Conservation (phyloP, 805 yeast genomes). For the Nakazawaea ernobii region DNA sequence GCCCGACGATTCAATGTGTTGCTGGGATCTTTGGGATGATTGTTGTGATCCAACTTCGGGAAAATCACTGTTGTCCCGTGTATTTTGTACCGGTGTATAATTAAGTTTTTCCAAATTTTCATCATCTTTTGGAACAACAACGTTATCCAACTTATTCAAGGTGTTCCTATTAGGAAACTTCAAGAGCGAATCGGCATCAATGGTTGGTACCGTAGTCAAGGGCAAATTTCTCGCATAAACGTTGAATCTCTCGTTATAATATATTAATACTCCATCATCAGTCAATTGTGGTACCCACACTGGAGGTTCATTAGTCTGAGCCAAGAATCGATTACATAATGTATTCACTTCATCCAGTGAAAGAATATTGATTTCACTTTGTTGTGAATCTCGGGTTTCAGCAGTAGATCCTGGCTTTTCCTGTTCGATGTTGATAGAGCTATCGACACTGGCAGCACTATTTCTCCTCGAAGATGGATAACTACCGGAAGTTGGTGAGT, state of each 20-base stretch:
- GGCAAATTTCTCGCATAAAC: slow-evolving; percentile 58
- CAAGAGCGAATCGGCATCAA: slow-evolving; percentile 7
- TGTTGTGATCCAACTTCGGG: not conserved
- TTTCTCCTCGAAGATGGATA: slow-evolving; percentile 31
- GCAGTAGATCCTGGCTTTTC: slow-evolving; percentile 6
- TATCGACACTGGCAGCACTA: slow-evolving; percentile 35
- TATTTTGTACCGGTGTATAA: not conserved
- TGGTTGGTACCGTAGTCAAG: slow-evolving; percentile 25
- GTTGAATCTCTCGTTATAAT: slow-evolving; percentile 55
- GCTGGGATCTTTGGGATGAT: not conserved
- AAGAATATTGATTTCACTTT: slow-evolving; percentile 13
- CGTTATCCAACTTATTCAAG: slow-evolving; percentile 4
- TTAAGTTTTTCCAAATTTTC: slow-evolving; percentile 5
- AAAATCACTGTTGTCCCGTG: not conserved
- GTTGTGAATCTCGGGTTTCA: not conserved
- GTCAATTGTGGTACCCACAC: slow-evolving; percentile 63
- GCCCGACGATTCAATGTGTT: slow-evolving; percentile 17
- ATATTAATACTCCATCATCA: slow-evolving; percentile 47
- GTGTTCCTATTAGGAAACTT: slow-evolving; percentile 3
- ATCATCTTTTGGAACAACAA: slow-evolving; percentile 2
- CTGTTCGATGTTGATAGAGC: slow-evolving; percentile 1
- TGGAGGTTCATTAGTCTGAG: slow-evolving; percentile 31
- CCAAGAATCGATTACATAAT: slow-evolving; percentile 13
- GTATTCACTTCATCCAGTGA: slow-evolving; percentile 12
- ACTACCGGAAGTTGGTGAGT: not conserved